These are phyloP conservation scores for Leersia perrieri DNA, from an alignment of 176 grass and related monocot species.

Conservation along the genomic window DNA sequence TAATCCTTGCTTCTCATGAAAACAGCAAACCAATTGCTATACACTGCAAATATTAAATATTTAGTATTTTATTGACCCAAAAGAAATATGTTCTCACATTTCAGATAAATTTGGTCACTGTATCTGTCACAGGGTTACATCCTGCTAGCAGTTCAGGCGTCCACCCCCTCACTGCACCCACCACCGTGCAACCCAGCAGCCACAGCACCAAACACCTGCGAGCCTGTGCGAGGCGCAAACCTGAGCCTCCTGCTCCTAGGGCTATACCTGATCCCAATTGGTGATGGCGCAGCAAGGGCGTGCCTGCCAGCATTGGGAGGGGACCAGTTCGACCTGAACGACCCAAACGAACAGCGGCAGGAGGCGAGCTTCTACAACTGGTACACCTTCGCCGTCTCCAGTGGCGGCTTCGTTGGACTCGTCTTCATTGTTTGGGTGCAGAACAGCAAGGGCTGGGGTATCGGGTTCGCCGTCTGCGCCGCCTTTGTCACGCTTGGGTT, in stretches of 20 bases:
- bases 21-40: too few relatives aligned
- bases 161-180: slow-evolving; percentile 55
- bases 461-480: slow-evolving; percentile 55
- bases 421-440: slow-evolving; percentile 70
- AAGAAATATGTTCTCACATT: too few relatives aligned
- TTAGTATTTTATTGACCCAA: too few relatives aligned
- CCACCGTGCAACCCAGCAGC: slow-evolving; percentile 25
- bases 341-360: slow-evolving; percentile 36
- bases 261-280: slow-evolving; percentile 57
- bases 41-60: too few relatives aligned
- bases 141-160: slow-evolving; percentile 72
- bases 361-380: slow-evolving; percentile 90
- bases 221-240: slow-evolving; percentile 44
- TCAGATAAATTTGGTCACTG: too few relatives aligned
- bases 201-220: background rate
- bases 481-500: slow-evolving; percentile 35
- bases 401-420: slow-evolving; percentile 62
- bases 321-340: slow-evolving; percentile 59
- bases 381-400: slow-evolving; percentile 66
- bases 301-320: slow-evolving; percentile 66
- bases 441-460: slow-evolving; percentile 53
- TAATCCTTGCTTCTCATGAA: too few relatives aligned
- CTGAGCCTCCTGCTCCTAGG: slow-evolving; percentile 57
- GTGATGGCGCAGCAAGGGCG: slow-evolving; percentile 53
- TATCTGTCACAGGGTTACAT: slow-evolving; percentile 82